These are phyloP conservation scores for Dipodascopsis tothii DNA, from an alignment of 805 yeast genomes.

Conservation along the genomic window DNA sequence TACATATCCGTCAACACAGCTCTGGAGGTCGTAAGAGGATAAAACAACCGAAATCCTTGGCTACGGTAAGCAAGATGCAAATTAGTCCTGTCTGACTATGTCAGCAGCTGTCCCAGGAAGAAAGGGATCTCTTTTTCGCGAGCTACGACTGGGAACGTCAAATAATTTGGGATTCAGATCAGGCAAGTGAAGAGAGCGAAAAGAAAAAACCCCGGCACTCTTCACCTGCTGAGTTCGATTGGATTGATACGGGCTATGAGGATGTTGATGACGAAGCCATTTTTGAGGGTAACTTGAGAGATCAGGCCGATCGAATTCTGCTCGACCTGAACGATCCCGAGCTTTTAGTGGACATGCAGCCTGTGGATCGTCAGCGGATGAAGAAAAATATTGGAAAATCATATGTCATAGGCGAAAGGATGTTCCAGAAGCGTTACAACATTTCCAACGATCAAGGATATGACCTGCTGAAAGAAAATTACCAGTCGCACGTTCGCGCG, in stretches of 20 bases:
- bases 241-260: conserved; percentile 24
- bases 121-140: conserved; percentile 17
- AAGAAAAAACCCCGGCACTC: conserved; percentile 8
- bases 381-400: conserved; percentile 25
- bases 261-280: conserved; percentile 51
- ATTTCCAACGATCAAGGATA: conserved; percentile 85
- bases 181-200: conserved; percentile 2
- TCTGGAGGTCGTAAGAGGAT: too few species aligned
- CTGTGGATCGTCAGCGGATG: conserved; percentile 4
- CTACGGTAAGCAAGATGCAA: not conserved
- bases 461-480: conserved; percentile 72
- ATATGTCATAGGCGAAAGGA: conserved; percentile 44
- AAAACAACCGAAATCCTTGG: not conserved
- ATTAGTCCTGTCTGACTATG: not conserved
- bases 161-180: conserved; percentile 18
- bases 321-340: conserved; percentile 85
- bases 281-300: conserved; percentile 53
- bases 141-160: conserved; percentile 23
- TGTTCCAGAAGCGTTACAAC: conserved; percentile 57
- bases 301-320: conserved; percentile 30
- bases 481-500: conserved; percentile 84
- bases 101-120: conserved; percentile 5
- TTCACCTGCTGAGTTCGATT: conserved; percentile 15
- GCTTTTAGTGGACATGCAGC: conserved; percentile 53
- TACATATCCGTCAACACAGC: conserved; percentile 5